A percentile compares a stretch with the other conserved stretches of the same genome.
phyloP scores from a whole-genome alignment of 768 basidiomycete species.

The Arthromyces matolae region DNA sequence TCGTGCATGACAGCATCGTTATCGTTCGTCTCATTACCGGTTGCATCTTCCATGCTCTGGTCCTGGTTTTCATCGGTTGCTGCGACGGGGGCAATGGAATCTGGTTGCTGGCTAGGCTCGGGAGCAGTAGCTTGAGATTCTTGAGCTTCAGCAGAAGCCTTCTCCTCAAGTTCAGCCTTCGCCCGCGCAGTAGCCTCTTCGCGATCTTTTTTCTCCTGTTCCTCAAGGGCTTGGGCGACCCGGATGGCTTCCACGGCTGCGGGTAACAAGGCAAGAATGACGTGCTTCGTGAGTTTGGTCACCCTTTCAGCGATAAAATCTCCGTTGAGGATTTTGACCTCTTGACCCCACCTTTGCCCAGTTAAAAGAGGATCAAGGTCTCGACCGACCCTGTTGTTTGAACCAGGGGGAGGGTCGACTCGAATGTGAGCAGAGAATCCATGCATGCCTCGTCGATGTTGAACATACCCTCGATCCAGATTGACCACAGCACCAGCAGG shows the following conservation, averaged over 20 bases:
- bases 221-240: constrained; percentile 53
- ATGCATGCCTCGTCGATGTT: constrained; percentile 45
- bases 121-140: too few relatives aligned
- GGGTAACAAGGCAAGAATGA: constrained; percentile 72
- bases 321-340: constrained; percentile 77
- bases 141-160: constrained; percentile 22
- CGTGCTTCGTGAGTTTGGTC: constrained; percentile 64
- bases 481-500: constrained; percentile 61
- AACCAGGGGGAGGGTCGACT: constrained; percentile 51
- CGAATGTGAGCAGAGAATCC: constrained; percentile 56
- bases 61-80: constrained; percentile 21
- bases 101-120: too few relatives aligned
- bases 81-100: constrained; percentile 6
- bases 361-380: constrained; percentile 80
- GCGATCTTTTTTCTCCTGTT: constrained; percentile 44
- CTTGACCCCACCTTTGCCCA: constrained; percentile 85
- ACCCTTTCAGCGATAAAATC: constrained; percentile 68
- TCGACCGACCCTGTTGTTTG: constrained; percentile 44
- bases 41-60: constrained; percentile 32
- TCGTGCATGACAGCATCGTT: constrained; percentile 31
- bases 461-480: constrained; percentile 51
- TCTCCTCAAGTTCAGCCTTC: constrained; percentile 31
- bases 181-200: constrained; percentile 37
- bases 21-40: constrained; percentile 15
- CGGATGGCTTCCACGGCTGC: constrained; percentile 67